Evolutionary conservation across 345 rosid species (phyloP).

Genomic region (Hibiscus trionum): DNA sequence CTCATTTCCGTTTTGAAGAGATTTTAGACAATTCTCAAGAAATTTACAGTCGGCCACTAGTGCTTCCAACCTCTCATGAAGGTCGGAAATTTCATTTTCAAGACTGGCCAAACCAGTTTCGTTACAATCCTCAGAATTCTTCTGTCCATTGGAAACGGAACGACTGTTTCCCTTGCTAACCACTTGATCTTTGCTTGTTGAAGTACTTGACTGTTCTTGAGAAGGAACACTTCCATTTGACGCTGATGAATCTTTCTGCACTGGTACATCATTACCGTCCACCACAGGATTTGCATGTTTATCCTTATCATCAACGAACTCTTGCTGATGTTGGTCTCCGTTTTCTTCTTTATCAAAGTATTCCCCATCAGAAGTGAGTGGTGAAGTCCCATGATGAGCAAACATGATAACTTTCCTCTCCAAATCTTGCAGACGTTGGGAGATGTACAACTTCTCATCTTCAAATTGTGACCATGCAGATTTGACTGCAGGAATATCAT

Average conservation of each 20-base stretch:
- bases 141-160: constrained; percentile 4
- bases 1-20: constrained; percentile 36
- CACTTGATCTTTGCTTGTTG: constrained; percentile 8
- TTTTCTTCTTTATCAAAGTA: constrained; percentile 19
- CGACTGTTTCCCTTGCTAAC: constrained; percentile 1
- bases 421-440: constrained; percentile 21
- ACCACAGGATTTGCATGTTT: not conserved
- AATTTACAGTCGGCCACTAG: constrained; percentile 39
- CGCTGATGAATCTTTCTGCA: constrained; percentile 3
- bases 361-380: constrained; percentile 19
- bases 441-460: constrained; percentile 36
- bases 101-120: constrained; percentile 23
- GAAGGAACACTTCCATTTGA: constrained; percentile 14
- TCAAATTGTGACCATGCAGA: constrained; percentile 24
- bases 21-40: constrained; percentile 32
- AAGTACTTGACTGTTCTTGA: constrained; percentile 11
- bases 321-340: constrained; percentile 11
- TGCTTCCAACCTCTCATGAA: constrained; percentile 43
- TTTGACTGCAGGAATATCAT: constrained; percentile 20
- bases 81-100: constrained; percentile 37
- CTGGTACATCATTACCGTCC: constrained; percentile 8
- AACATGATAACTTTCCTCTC: constrained; percentile 34
- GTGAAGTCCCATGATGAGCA: constrained; percentile 15
- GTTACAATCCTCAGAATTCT: not conserved
- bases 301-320: constrained; percentile 12